Percentiles rank a stretch among this genome's conserved stretches.
These are phyloP conservation scores for Saturnispora ahearnii DNA, from an alignment of 805 yeast species.

Conservation along the genomic window DNA sequence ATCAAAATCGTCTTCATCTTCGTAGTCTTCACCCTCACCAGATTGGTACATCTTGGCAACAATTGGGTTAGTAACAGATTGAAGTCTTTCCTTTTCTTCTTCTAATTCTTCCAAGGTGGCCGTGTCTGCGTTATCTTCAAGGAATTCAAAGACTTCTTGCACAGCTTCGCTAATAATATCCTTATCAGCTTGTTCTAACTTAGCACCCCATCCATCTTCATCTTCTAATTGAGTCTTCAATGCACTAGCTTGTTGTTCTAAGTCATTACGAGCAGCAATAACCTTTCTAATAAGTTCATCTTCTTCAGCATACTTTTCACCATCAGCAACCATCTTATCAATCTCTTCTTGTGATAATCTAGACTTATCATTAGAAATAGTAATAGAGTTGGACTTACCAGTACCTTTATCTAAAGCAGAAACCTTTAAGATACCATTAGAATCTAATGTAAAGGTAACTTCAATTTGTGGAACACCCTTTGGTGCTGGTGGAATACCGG, in stretches of 20 bases:
- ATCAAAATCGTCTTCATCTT: slow-evolving; percentile 46
- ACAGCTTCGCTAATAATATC: slow-evolving; percentile 82
- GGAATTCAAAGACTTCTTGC: slow-evolving; percentile 55
- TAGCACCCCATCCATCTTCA: slow-evolving; percentile 59
- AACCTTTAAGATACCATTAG: slow-evolving; percentile 80
- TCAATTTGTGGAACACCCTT: slow-evolving; percentile 89
- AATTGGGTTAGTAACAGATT: slow-evolving; percentile 82
- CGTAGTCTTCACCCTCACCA: slow-evolving; percentile 34
- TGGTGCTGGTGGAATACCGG: slow-evolving; percentile 85
- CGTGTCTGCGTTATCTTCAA: slow-evolving; percentile 72
- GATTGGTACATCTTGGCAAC: slow-evolving; percentile 65
- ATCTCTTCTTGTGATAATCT: slow-evolving; percentile 90
- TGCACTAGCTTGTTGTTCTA: slow-evolving; percentile 83
- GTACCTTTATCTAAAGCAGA: slow-evolving; percentile 89
- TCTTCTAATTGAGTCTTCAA: slow-evolving; percentile 54
- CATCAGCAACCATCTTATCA: slow-evolving; percentile 96
- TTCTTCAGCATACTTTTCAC: slow-evolving; percentile 89
- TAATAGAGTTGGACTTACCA: slow-evolving; percentile 84
- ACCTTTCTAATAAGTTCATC: slow-evolving; percentile 76
- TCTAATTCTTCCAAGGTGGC: slow-evolving; percentile 91
- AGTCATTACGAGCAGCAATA: slow-evolving; percentile 78
- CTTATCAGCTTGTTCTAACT: slow-evolving; percentile 84
- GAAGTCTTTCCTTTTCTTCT: slow-evolving; percentile 79
- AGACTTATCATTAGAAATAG: slow-evolving; percentile 90
- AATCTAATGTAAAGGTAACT: slow-evolving; percentile 81